Conservation (phyloP, 768 basidiomycete species). For the Tylopilus balloui region DNA sequence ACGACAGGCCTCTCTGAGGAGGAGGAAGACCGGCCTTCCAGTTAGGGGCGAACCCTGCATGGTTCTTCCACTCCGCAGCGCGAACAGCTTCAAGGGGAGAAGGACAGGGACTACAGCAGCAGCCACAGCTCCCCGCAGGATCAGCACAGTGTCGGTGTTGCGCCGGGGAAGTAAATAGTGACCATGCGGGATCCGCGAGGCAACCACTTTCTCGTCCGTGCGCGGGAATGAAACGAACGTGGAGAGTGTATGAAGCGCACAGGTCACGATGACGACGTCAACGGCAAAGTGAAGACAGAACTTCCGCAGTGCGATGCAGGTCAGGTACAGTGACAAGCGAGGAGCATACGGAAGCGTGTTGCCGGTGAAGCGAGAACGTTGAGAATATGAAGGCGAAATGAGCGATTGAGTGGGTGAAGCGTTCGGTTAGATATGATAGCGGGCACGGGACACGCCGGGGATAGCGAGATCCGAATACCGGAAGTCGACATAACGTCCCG, state of each 20-base stretch:
- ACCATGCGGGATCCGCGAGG: slow-evolving; percentile 31
- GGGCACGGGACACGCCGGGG: slow-evolving; percentile 12
- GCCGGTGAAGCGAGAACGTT: slow-evolving; percentile 7
- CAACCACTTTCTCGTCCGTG: slow-evolving; percentile 12
- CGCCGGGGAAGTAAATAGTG: slow-evolving; percentile 14
- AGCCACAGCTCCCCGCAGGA: slow-evolving; percentile 19
- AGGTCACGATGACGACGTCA: slow-evolving; percentile 24
- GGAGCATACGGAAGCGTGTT: slow-evolving; percentile 4
- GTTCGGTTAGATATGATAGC: slow-evolving; percentile 29
- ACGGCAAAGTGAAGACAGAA: slow-evolving; percentile 5
- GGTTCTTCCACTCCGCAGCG: neutral
- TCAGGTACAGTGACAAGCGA: slow-evolving; percentile 20
- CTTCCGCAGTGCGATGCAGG: slow-evolving; percentile 15
- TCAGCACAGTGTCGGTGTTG: slow-evolving; percentile 14
- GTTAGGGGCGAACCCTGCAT: neutral
- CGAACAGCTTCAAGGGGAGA: slow-evolving; percentile 16
- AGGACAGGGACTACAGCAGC: slow-evolving; percentile 3
- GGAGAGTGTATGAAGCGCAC: slow-evolving; percentile 8
- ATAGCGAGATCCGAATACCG: slow-evolving; percentile 23
- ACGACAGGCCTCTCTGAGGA: neutral
- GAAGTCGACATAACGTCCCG: slow-evolving; percentile 7
- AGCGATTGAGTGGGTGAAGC: slow-evolving; percentile 6
- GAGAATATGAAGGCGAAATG: slow-evolving; percentile 12
- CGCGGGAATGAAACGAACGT: slow-evolving; percentile 31
- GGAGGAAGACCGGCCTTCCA: neutral